Evolutionary conservation across 129 eudicot species (phyloP).

Genomic region (Flaveria robusta): DNA sequence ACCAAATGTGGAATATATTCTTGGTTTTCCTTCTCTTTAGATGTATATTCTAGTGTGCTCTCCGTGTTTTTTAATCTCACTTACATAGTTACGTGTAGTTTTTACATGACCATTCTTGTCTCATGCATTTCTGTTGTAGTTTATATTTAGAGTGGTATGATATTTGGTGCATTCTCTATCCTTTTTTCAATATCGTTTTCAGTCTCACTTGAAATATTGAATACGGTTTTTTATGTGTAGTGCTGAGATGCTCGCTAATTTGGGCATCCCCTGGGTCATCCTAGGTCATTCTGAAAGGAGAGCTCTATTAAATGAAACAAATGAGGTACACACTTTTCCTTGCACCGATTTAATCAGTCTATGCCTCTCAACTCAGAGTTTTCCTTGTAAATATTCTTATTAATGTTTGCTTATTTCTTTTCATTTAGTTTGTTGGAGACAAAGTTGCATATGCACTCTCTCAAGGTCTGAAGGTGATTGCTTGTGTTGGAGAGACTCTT

Average conservation of each 20-base stretch:
- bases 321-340: conserved; percentile 63
- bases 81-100: not conserved
- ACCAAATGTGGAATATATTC: not conserved
- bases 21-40: not conserved
- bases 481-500: conserved; percentile 98
- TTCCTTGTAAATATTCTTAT: not conserved
- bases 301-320: conserved; percentile 67
- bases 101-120: not conserved
- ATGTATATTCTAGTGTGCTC: not conserved
- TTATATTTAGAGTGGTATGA: not conserved
- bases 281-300: conserved; percentile 98
- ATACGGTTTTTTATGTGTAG: conserved; percentile 40
- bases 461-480: conserved; percentile 94
- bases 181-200: not conserved
- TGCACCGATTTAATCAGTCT: conserved; percentile 14
- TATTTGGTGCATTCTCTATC: not conserved
- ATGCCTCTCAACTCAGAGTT: not conserved
- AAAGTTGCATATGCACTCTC: conserved; percentile 97
- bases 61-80: not conserved
- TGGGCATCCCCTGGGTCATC: conserved; percentile 92
- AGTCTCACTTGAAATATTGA: conserved; percentile 22
- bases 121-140: not conserved
- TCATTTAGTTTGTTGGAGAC: conserved; percentile 87
- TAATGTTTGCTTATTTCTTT: conserved; percentile 8
- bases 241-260: conserved; percentile 94